Evolutionary conservation across 768 basidiomycete genomes (phyloP).

Genomic region (Trametes gibbosa): DNA sequence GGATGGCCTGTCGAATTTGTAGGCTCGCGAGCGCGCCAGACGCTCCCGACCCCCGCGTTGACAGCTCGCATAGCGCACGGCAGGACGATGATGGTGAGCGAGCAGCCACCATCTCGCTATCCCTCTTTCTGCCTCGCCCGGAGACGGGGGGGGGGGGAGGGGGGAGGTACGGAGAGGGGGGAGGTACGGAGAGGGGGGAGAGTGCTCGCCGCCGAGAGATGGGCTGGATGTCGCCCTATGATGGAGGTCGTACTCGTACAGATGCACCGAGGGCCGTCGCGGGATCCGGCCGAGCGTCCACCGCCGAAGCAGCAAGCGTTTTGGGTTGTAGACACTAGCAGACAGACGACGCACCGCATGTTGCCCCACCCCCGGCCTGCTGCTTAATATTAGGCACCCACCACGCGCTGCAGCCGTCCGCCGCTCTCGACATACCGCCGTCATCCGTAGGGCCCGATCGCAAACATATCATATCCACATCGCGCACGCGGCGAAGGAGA

Average conservation of each 20-base stretch:
- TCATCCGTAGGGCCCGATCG: neutral
- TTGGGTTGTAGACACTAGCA: neutral
- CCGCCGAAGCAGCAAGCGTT: too few species aligned
- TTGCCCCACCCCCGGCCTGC: too few species aligned
- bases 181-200: too few species aligned
- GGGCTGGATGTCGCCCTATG: neutral
- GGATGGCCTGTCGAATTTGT: conserved; percentile 1
- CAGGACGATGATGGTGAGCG: neutral
- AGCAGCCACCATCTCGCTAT: neutral
- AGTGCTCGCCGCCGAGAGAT: too few species aligned
- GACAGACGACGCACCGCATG: neutral
- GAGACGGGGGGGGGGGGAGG: neutral
- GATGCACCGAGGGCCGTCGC: neutral
- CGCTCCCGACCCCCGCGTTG: neutral
- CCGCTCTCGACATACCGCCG: neutral
- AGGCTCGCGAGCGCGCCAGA: conserved; percentile 1
- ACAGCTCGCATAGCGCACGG: neutral
- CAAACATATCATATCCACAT: neutral
- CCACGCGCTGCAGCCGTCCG: too few species aligned
- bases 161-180: too few species aligned
- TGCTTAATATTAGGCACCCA: too few species aligned
- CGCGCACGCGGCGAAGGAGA: neutral
- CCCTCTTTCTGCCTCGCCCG: conserved; percentile 1
- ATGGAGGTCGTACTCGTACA: neutral
- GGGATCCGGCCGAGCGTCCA: too few species aligned